These are phyloP conservation scores for Pythium myriotylum DNA, from an alignment of 352 stramenopile genomes.

Conservation along the genomic window DNA sequence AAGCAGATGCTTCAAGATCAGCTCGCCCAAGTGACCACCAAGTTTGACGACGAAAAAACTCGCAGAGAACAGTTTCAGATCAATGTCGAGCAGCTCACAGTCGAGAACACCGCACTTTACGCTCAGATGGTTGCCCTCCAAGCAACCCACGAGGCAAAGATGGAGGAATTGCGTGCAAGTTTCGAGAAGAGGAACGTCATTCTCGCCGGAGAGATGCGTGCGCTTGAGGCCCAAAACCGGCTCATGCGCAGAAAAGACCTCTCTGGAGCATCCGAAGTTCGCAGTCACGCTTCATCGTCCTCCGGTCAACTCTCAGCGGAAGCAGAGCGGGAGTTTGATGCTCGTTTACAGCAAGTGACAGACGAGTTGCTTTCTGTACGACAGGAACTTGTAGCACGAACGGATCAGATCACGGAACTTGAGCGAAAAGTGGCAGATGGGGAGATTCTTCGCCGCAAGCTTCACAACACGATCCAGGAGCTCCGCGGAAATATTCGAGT, in stretches of 20 bases:
- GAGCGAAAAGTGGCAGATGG: constrained; percentile 63
- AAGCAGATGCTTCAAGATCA: constrained; percentile 77
- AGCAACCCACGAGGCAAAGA: constrained; percentile 79
- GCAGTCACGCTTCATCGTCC: not conserved
- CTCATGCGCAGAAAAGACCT: constrained; percentile 53
- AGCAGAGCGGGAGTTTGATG: constrained; percentile 50
- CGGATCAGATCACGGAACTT: constrained; percentile 65
- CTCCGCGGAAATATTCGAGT: constrained; percentile 99
- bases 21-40: constrained; percentile 59
- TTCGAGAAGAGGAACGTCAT: constrained; percentile 79
- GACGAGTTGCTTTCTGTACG: constrained; percentile 63
- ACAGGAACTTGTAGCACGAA: constrained; percentile 66
- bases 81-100: constrained; percentile 82
- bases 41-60: constrained; percentile 81
- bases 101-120: constrained; percentile 86
- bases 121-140: constrained; percentile 86
- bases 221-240: constrained; percentile 76
- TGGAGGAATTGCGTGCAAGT: constrained; percentile 69
- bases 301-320: constrained; percentile 21
- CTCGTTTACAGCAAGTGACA: constrained; percentile 68
- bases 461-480: constrained; percentile 99
- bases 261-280: not conserved
- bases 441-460: constrained; percentile 86
- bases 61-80: constrained; percentile 86
- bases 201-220: constrained; percentile 71